Percentiles rank a stretch among this genome's conserved stretches.
Evolutionary conservation across 2,329 filamentous ascomycete genomes (phyloP).

Genomic region (Fusarium algeriense): DNA sequence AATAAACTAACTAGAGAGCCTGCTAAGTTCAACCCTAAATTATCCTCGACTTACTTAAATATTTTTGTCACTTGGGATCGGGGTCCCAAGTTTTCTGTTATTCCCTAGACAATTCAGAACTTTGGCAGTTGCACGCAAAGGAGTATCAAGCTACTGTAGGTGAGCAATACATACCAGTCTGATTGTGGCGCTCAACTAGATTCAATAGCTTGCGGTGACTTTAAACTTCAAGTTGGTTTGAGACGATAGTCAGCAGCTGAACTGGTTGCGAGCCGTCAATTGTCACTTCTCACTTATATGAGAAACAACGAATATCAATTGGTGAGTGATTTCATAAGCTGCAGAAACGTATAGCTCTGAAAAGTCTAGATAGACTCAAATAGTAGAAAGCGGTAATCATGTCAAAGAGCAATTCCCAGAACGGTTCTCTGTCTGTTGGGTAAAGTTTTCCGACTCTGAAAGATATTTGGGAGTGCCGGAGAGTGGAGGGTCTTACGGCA

Average conservation of each 20-base stretch:
- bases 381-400: conserved; percentile 2
- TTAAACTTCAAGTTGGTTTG: conserved; percentile 1
- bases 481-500: conserved; percentile 29
- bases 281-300: neutral
- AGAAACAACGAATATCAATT: neutral
- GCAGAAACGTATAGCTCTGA: neutral
- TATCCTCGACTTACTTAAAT: too few species aligned
- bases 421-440: neutral
- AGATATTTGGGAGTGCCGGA: conserved; percentile 31
- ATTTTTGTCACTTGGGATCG: too few species aligned
- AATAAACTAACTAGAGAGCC: too few species aligned
- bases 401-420: neutral
- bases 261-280: neutral
- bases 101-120: neutral
- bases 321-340: neutral
- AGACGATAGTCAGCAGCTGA: neutral
- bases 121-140: neutral
- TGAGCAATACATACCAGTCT: conserved; percentile 8
- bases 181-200: conserved; percentile 13
- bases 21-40: too few species aligned
- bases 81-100: too few species aligned
- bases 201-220: conserved; percentile 2
- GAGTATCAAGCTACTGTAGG: neutral
- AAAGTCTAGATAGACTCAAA: conserved; percentile 15
- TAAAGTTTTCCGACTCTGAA: neutral